Percentiles rank a stretch among this genome's conserved stretches.
phyloP scores from a whole-genome alignment of 2,329 filamentous ascomycete genomes.

The Phyllosticta paracitricarpa region DNA sequence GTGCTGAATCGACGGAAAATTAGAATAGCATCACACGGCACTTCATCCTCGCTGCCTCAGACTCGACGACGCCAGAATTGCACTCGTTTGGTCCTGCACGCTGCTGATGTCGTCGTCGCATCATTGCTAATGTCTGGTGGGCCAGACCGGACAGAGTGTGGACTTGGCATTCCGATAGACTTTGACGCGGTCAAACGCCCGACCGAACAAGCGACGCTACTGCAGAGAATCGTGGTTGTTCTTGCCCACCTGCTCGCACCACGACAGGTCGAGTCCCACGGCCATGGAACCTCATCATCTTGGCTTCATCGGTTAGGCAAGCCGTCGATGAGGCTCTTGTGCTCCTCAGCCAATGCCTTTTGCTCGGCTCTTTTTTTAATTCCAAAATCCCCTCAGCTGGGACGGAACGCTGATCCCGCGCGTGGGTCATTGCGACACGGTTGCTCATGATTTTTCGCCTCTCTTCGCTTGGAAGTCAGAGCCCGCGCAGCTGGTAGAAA shows the following conservation, averaged over 20 bases:
- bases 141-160: neutral
- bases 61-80: no score
- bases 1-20: neutral
- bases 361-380: neutral
- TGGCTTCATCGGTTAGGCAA: neutral
- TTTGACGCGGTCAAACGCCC: neutral
- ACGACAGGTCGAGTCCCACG: neutral
- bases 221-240: neutral
- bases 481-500: neutral
- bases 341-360: neutral
- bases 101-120: neutral
- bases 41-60: neutral
- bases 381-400: neutral
- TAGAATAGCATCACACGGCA: neutral
- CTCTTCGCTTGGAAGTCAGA: neutral
- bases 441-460: neutral
- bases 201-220: neutral
- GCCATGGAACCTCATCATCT: neutral
- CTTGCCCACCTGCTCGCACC: neutral
- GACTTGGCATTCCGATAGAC: neutral
- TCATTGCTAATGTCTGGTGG: neutral
- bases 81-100: no score
- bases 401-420: neutral
- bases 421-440: neutral
- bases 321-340: neutral